These are phyloP conservation scores for Populus tomentosa DNA, from an alignment of 441 rosid species.

Conservation along the genomic window DNA sequence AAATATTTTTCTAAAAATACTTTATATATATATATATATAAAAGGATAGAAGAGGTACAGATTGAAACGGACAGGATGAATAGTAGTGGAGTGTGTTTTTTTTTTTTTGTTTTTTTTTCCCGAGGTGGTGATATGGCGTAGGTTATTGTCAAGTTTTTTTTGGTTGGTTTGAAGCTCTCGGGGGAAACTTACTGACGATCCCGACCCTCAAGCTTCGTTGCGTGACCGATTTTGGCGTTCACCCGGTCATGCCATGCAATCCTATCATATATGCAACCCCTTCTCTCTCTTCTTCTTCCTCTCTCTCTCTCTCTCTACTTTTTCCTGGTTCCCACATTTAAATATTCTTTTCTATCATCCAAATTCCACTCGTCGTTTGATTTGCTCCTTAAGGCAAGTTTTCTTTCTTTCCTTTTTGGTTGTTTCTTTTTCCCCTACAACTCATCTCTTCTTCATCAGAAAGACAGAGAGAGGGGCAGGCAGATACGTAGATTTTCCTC, in stretches of 20 bases:
- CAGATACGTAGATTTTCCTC: not conserved
- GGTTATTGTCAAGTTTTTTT: not conserved
- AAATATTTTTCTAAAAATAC: too few relatives aligned
- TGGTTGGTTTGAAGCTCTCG: constrained; percentile 20
- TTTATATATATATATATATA: too few relatives aligned
- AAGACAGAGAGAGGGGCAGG: not conserved
- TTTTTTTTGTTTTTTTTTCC: too few relatives aligned
- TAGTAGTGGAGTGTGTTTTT: too few relatives aligned
- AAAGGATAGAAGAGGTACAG: too few relatives aligned
- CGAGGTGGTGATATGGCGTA: too few relatives aligned
- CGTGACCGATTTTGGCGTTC: constrained; percentile 46
- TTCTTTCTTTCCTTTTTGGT: constrained; percentile 6
- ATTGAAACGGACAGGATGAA: not conserved
- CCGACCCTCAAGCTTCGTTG: constrained; percentile 57
- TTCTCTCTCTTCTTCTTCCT: constrained; percentile 17
- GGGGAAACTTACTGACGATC: constrained; percentile 30
- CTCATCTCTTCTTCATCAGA: not conserved
- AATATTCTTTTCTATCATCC: constrained; percentile 23
- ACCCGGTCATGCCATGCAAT: constrained; percentile 45
- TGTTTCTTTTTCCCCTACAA: constrained; percentile 1
- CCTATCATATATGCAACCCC: constrained; percentile 35
- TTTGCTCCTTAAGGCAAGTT: constrained; percentile 42
- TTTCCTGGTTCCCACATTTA: constrained; percentile 27
- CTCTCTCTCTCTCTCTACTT: constrained; percentile 27
- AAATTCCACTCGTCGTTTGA: constrained; percentile 41